phyloP scores from a whole-genome alignment of 495 filamentous ascomycete genomes.

The Tuber aestivum region DNA sequence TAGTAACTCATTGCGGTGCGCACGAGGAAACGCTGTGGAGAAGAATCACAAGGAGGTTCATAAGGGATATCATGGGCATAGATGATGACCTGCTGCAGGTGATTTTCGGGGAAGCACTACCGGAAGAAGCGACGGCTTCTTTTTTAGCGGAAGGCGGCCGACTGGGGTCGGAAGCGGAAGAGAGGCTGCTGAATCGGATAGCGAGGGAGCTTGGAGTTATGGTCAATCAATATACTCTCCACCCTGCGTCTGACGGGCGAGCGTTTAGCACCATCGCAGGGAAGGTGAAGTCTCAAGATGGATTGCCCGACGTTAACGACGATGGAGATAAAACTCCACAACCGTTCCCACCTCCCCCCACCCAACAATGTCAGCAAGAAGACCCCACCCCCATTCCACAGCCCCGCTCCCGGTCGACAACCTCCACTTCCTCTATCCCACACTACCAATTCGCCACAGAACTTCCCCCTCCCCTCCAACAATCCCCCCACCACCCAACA shows the following conservation, averaged over 20 bases:
- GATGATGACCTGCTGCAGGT: conserved; percentile 77
- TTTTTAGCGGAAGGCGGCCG: conserved; percentile 44
- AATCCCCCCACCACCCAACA: conserved; percentile 48
- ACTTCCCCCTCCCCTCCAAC: conserved; percentile 12
- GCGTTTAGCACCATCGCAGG: conserved; percentile 71
- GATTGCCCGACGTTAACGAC: background rate
- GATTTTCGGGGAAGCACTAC: conserved; percentile 78
- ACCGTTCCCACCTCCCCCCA: conserved; percentile 46
- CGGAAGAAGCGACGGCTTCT: conserved; percentile 51
- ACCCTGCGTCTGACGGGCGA: conserved; percentile 53
- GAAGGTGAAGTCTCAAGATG: conserved; percentile 39
- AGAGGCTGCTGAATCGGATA: conserved; percentile 71
- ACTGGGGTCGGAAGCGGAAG: conserved; percentile 60
- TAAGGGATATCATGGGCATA: conserved; percentile 83
- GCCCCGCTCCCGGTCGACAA: conserved; percentile 35
- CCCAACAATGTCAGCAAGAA: background rate
- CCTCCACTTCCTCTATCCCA: conserved; percentile 24
- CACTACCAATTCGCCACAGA: conserved; percentile 38
- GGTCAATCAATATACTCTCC: conserved; percentile 73
- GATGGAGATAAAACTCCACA: conserved; percentile 47
- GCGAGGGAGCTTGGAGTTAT: conserved; percentile 78
- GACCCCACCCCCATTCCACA: conserved; percentile 14
- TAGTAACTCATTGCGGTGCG: conserved; percentile 47
- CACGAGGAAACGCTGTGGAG: conserved; percentile 66
- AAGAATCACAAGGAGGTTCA: conserved; percentile 74